Conservation (phyloP, 768 basidiomycete species). For the Chalciporus sphaerocephalus region DNA sequence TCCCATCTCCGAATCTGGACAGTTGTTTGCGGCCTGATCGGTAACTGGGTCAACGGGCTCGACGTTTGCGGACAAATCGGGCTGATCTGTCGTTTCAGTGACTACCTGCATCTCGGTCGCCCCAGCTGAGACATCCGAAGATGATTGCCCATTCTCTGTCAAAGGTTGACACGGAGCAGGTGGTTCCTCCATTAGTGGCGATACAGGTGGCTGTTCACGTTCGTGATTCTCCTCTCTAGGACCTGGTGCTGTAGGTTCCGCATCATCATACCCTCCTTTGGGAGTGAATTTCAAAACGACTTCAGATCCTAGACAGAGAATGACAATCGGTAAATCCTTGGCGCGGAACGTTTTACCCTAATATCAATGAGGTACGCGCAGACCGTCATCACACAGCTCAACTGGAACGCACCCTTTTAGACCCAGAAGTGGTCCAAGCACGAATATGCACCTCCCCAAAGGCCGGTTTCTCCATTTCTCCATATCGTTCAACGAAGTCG, state of each 20-base stretch:
- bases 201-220: background rate
- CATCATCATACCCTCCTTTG: slow-evolving; percentile 20
- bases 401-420: slow-evolving; percentile 29
- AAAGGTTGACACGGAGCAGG: background rate
- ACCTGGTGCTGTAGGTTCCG: background rate
- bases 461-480: slow-evolving; percentile 28
- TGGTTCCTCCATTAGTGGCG: background rate
- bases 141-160: background rate
- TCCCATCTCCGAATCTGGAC: no score
- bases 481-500: slow-evolving; percentile 33
- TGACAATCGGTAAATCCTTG: slow-evolving; percentile 14
- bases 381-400: background rate
- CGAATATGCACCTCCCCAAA: slow-evolving; percentile 35
- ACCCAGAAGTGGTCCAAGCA: slow-evolving; percentile 43
- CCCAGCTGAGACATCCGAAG: background rate
- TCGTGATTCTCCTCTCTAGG: slow-evolving; percentile 6
- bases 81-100: slow-evolving; percentile 1
- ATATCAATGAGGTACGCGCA: background rate
- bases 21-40: background rate
- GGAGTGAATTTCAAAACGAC: slow-evolving; percentile 23
- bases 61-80: background rate
- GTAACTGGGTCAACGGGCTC: background rate
- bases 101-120: background rate
- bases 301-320: slow-evolving; percentile 27
- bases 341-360: slow-evolving; percentile 27